Evolutionary conservation across 2,329 filamentous ascomycete genomes (phyloP), one percentile per base, ranked within the genome.

Genomic region (Nemania sp.): DNA sequence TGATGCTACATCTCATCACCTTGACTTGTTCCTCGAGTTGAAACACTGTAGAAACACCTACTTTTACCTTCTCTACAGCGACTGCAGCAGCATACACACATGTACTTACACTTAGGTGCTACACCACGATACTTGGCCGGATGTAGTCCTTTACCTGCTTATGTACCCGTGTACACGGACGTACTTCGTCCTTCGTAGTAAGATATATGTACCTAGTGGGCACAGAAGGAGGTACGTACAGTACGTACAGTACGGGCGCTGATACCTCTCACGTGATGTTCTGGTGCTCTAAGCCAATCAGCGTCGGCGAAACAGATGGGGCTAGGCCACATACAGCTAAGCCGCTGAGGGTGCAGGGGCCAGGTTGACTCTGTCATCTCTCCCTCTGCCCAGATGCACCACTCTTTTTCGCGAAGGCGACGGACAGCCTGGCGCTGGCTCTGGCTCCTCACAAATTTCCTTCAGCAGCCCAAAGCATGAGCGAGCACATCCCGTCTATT

Each of bases 391-490:
- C 57, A 53, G 48, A 57, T 60, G 63, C 63, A 65, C 63, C 63
- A 64, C 60, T 67, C 58, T 66, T 65, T 67, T 65, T 65, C 65
- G 65, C 60, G 65, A 67, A 64, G 65, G 63, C 57, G 53, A 67
- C 65, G 63, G 60, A 65, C 63, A 65, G 65, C 64, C 65, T 65
- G 62, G 63, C 59, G 64, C 56, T 65, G 64, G 64, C 64, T 66
- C 64, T 64, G 65, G 65, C 65, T 67, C 65, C 65, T 67, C 65
- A 65, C 65, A 66, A 67, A 65, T 67, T 66, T 64, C 65, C 64
- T 64, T 67, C 62, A 67, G 64, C 64, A 67, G 67, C 65, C 65
- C 66, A 68, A 65, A 69, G 65, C 66, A 69, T 69, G 67, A 68
- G 66, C 64, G 61, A 67, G 65, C 65, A 65, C 60, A 65, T 67